Conservation (phyloP, 2,329 filamentous ascomycete genomes). For the Elsinoe necatrix region DNA sequence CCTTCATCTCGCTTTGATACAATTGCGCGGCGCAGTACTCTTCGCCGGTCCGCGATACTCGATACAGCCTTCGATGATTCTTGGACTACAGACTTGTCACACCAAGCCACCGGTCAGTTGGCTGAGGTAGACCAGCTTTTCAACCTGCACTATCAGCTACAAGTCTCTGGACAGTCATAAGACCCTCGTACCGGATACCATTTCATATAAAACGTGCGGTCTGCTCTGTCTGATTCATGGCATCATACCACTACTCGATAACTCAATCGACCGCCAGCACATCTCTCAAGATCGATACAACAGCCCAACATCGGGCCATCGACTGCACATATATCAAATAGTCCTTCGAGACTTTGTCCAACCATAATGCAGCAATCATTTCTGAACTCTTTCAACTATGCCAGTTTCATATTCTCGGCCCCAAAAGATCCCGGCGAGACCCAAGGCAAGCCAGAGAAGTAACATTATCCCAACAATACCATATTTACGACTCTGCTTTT, state of each 20-base stretch:
- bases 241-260: not conserved
- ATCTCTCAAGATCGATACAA: not conserved
- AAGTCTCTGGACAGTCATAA: not conserved
- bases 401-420: not conserved
- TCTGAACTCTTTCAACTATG: not conserved
- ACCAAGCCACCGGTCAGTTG: not conserved
- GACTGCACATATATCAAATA: not conserved
- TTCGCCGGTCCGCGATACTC: not conserved
- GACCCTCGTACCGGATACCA: not conserved
- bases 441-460: not conserved
- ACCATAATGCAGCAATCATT: not conserved
- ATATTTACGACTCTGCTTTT: not conserved
- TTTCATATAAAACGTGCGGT: not conserved
- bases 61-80: not conserved
- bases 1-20: not conserved
- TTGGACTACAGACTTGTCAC: not conserved
- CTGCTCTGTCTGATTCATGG: not conserved
- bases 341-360: too few relatives aligned
- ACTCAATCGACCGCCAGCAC: not conserved
- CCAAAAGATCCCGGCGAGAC: conserved; percentile 7
- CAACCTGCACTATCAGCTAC: not conserved
- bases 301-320: not conserved
- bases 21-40: not conserved
- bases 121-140: not conserved
- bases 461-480: not conserved